Percentiles rank a stretch among this genome's conserved stretches.
These are phyloP conservation scores for Pugionium cornutum DNA, from an alignment of 345 rosid genomes.

Conservation along the genomic window DNA sequence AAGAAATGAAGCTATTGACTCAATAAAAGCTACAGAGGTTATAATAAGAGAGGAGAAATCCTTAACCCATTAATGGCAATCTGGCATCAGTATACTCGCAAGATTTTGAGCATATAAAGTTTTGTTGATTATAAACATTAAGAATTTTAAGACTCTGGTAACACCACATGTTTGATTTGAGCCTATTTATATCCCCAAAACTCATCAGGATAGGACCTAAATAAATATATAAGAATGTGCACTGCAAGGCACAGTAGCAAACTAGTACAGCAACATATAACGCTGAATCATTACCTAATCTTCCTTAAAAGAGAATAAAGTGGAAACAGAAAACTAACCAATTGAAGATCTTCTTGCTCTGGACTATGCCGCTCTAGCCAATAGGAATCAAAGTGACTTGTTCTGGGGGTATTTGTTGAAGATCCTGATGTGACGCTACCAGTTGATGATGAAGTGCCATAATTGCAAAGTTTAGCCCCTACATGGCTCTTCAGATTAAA, in stretches of 20 bases:
- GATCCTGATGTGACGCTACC: constrained; percentile 85
- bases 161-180: not conserved
- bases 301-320: constrained; percentile 9
- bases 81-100: not conserved
- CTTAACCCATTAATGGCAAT: constrained; percentile 6
- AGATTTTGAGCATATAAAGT: not conserved
- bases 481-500: constrained; percentile 54
- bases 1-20: constrained; percentile 23
- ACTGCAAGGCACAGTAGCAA: constrained; percentile 14
- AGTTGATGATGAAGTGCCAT: constrained; percentile 67
- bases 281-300: not conserved
- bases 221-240: not conserved
- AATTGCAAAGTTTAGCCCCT: constrained; percentile 56
- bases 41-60: constrained; percentile 6
- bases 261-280: constrained; percentile 5
- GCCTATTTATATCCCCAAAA: not conserved
- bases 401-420: constrained; percentile 73
- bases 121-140: constrained; percentile 3
- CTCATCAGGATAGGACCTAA: constrained; percentile 15
- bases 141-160: constrained; percentile 3
- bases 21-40: constrained; percentile 1
- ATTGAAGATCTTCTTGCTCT: constrained; percentile 75
- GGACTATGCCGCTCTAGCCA: constrained; percentile 73
- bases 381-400: constrained; percentile 74
- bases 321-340: constrained; percentile 51